phyloP scores from a whole-genome alignment of 768 basidiomycete species.

The Filobasidium wieringae region DNA sequence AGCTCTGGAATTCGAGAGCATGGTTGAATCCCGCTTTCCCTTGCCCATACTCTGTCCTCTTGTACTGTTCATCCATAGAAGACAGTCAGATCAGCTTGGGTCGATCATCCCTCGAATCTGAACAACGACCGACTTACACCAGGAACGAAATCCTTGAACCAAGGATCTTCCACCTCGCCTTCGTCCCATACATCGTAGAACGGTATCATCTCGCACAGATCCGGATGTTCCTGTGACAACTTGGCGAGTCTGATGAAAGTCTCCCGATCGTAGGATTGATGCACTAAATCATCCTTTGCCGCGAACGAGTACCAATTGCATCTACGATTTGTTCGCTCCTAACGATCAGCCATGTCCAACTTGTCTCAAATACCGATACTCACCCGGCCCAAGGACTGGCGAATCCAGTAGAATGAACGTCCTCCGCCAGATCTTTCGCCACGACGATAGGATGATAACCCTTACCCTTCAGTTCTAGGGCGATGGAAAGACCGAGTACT shows the following conservation, averaged over 20 bases:
- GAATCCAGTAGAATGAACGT: constrained; percentile 27
- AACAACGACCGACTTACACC: constrained; percentile 20
- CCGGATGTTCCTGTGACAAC: constrained; percentile 24
- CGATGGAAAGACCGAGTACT: constrained; percentile 37
- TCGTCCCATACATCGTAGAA: constrained; percentile 24
- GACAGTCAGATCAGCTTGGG: neutral
- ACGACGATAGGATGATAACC: constrained; percentile 29
- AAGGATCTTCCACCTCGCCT: constrained; percentile 11
- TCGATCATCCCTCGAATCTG: neutral
- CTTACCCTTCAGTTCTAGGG: constrained; percentile 24
- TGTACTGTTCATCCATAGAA: neutral
- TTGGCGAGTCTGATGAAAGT: constrained; percentile 23
- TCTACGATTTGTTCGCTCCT: neutral
- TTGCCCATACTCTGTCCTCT: neutral
- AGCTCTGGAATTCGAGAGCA: constrained; percentile 45
- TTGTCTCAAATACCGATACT: constrained; percentile 5
- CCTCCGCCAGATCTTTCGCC: constrained; percentile 37
- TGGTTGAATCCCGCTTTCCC: constrained; percentile 8
- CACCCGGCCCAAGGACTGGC: constrained; percentile 39
- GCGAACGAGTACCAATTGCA: constrained; percentile 37
- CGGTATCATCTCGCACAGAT: constrained; percentile 23
- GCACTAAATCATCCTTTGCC: constrained; percentile 3
- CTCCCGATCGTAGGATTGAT: constrained; percentile 20
- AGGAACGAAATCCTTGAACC: constrained; percentile 24
- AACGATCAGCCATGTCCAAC: neutral